Evolutionary conservation across 306 rosid genomes (phyloP).

Genomic region (Medicago ruthenica): DNA sequence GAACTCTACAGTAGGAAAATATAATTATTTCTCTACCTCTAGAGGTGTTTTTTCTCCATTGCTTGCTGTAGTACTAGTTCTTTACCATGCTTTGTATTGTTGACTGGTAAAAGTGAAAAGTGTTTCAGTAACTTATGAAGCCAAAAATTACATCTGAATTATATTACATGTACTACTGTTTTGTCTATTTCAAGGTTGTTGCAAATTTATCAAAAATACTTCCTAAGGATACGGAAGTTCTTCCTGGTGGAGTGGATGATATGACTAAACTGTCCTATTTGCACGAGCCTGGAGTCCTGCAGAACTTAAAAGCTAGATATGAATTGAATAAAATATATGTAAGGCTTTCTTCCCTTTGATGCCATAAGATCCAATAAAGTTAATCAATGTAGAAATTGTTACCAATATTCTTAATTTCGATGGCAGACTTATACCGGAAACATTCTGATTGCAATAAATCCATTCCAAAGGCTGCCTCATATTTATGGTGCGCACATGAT

Average conservation of each 20-base stretch:
- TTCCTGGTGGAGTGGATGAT: conserved; percentile 98
- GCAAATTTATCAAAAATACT: conserved; percentile 69
- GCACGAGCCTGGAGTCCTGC: conserved; percentile 97
- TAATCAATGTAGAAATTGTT: conserved; percentile 30
- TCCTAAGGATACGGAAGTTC: conserved; percentile 92
- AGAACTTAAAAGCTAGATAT: conserved; percentile 86
- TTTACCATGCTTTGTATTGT: conserved; percentile 21
- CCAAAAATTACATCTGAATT: conserved; percentile 39
- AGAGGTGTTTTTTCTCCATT: conserved; percentile 32
- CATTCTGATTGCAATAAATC: conserved; percentile 97
- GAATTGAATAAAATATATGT: conserved; percentile 97
- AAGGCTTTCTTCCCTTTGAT: conserved; percentile 46
- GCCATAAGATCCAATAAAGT: conserved; percentile 17
- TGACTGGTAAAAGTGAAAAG: conserved; percentile 33
- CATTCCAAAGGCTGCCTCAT: conserved; percentile 97
- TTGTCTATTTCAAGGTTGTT: conserved; percentile 60
- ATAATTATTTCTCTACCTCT: conserved; percentile 28
- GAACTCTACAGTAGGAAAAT: conserved; percentile 22
- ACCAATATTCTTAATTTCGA: conserved; percentile 33
- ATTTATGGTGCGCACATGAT: conserved; percentile 92
- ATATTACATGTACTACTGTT: conserved; percentile 30
- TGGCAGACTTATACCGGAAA: conserved; percentile 97
- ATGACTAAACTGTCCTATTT: conserved; percentile 98
- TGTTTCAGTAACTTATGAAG: conserved; percentile 35
- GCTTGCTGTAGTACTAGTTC: conserved; percentile 19